Base-by-base conservation (phyloP, 1,284 basidiomycete genomes). In the Phaffia rhodozyma region DNA sequence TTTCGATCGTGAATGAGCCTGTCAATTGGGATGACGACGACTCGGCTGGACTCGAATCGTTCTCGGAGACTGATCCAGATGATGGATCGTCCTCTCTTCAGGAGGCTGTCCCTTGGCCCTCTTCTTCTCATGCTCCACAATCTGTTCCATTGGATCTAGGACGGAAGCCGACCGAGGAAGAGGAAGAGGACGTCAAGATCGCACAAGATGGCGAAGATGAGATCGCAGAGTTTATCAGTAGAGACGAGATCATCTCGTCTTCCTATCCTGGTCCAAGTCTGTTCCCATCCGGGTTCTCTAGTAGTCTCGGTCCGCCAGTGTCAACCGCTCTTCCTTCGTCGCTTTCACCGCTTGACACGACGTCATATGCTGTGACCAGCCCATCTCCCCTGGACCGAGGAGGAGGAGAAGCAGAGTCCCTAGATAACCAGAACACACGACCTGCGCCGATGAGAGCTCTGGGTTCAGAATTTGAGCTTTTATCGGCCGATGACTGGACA, bases 1-100 rank as follows among this genome's bases (percentile, higher is more conserved):
- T 93, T 68, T 83, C 84, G 0, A 81, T 93, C 5, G 86, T 88
- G 67, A 88, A 91, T 59, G 89, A 91, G 69, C 87, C 85, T 2
- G 89, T 89, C 1, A 80, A 80, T 13, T 94, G 89, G 89, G 76
- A 84, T 80, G 62, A 84, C 78, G 76, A 77, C 13, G 87, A 89
- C 65, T 83, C 84, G 67, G 83, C 87, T 75, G 87, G 86, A 0
- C 78, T 92, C 48, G 88, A 88, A 72, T 86, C 84, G 16, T 82
- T 89, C 29, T 87, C 85, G 3, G 87, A 88, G 70, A 84, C 85
- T 1, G 85, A 85, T 57, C 74, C 82, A 60, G 82, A 82, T 29
- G 54, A 55, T 20, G 54, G 38, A 30, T 54, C 43, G 4, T 27
- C 54, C n/a, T 62, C 61, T 20, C 7, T 43, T 3, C 52, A 29